A percentile compares a stretch with the other conserved stretches of the same genome.
These are phyloP conservation scores for Dothistroma septosporum DNA, from an alignment of 2,329 filamentous ascomycete species.

Conservation along the genomic window DNA sequence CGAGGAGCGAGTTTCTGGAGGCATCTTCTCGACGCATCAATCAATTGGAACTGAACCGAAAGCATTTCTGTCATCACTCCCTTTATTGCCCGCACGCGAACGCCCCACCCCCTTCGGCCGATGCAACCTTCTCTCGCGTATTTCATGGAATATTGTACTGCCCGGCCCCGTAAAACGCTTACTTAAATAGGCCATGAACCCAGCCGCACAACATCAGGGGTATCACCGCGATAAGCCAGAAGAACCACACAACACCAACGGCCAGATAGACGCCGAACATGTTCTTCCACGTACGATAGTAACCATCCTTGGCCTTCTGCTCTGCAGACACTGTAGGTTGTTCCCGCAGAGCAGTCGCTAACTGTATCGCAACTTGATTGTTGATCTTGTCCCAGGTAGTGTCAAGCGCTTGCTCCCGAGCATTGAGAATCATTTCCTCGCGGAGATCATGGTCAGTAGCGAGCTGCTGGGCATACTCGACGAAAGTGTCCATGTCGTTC, in stretches of 20 bases:
- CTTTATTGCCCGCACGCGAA: neutral
- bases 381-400: conserved; percentile 70
- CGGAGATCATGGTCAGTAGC: conserved; percentile 46
- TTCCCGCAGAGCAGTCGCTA: conserved; percentile 46
- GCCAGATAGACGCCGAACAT: conserved; percentile 31
- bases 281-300: conserved; percentile 27
- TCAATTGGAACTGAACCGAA: neutral
- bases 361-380: conserved; percentile 63
- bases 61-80: neutral
- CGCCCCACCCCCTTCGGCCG: neutral
- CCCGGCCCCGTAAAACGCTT: neutral
- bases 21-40: neutral
- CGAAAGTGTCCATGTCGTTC: conserved; percentile 57
- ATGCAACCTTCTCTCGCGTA: neutral
- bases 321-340: conserved; percentile 13
- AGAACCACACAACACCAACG: conserved; percentile 36
- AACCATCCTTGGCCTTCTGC: conserved; percentile 21
- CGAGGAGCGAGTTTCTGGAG: neutral
- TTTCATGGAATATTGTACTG: neutral
- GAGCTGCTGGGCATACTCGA: conserved; percentile 50
- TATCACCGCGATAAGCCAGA: conserved; percentile 36
- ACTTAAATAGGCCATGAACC: conserved; percentile 31
- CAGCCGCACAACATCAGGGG: conserved; percentile 32
- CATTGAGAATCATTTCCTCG: conserved; percentile 44
- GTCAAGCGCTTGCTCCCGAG: conserved; percentile 56